Percentiles rank a stretch among this genome's conserved stretches.
phyloP scores from a whole-genome alignment of 2,329 filamentous ascomycete species.

The Monilinia aucupariae region DNA sequence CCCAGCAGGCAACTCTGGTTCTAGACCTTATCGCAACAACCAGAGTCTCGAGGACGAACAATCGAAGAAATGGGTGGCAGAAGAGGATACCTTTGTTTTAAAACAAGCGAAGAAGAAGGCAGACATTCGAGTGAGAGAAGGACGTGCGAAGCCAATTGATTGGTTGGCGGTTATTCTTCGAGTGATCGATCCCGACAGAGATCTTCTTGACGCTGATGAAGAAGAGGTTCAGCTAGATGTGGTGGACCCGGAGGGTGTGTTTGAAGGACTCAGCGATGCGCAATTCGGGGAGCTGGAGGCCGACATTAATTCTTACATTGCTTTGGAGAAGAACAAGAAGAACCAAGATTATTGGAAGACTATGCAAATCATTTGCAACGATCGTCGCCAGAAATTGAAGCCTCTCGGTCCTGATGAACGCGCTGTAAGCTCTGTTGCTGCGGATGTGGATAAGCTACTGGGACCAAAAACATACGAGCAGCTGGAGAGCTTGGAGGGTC shows the following conservation, averaged over 20 bases:
- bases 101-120: constrained; percentile 98
- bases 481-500: constrained; percentile 76
- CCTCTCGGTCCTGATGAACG: constrained; percentile 57
- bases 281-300: constrained; percentile 72
- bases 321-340: constrained; percentile 68
- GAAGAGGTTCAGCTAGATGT: constrained; percentile 67
- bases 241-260: constrained; percentile 72
- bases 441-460: constrained; percentile 83
- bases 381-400: constrained; percentile 62
- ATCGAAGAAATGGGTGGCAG: constrained; percentile 77
- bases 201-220: constrained; percentile 77
- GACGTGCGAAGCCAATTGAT: constrained; percentile 86
- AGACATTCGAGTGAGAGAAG: constrained; percentile 86
- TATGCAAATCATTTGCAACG: constrained; percentile 75
- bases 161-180: constrained; percentile 87
- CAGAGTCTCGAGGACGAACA: constrained; percentile 58
- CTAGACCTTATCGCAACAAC: constrained; percentile 30
- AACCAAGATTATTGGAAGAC: constrained; percentile 93
- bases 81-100: constrained; percentile 92
- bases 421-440: constrained; percentile 73
- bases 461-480: constrained; percentile 81
- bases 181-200: constrained; percentile 77
- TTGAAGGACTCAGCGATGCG: constrained; percentile 62
- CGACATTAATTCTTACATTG: constrained; percentile 74
- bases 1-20: constrained; percentile 29